phyloP scores from a whole-genome alignment of 2,329 filamentous ascomycete species.

The Aureobasidium namibiae region DNA sequence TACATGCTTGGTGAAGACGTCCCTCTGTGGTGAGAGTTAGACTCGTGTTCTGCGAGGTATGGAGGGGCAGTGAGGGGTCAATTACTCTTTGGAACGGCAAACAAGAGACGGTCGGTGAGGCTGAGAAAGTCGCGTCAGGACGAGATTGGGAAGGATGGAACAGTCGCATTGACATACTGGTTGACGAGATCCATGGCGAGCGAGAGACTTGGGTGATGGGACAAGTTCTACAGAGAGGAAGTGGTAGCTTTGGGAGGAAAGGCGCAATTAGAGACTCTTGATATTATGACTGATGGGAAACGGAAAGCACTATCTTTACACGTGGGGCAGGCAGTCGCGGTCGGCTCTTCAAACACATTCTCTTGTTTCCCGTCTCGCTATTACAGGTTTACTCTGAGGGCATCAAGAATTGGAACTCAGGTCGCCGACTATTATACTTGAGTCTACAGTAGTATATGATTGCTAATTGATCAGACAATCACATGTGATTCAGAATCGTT shows the following conservation, averaged over 20 bases:
- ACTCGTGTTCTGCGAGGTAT: neutral
- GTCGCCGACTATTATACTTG: neutral
- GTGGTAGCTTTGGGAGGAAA: neutral
- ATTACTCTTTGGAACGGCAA: conserved; percentile 97
- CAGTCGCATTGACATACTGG: conserved; percentile 22
- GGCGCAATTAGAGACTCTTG: neutral
- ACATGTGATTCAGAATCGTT: neutral
- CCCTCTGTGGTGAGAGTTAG: conserved; percentile 49
- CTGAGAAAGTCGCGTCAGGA: conserved; percentile 37
- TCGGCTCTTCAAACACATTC: neutral
- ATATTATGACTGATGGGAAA: conserved; percentile 10
- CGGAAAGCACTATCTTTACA: neutral
- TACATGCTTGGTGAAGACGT: conserved; percentile 75
- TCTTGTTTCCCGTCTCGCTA: neutral
- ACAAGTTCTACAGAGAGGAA: neutral
- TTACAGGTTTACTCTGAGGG: neutral
- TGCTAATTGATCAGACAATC: neutral
- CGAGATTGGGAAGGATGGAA: neutral
- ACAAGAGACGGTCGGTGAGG: conserved; percentile 85
- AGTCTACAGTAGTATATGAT: neutral
- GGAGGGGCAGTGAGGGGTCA: conserved; percentile 26
- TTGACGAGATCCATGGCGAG: conserved; percentile 27
- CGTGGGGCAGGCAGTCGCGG: conserved; percentile 13
- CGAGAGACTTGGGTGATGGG: neutral
- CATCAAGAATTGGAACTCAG: neutral